Conservation (phyloP, 345 rosid genomes). For the Lenwebbia sp. region DNA sequence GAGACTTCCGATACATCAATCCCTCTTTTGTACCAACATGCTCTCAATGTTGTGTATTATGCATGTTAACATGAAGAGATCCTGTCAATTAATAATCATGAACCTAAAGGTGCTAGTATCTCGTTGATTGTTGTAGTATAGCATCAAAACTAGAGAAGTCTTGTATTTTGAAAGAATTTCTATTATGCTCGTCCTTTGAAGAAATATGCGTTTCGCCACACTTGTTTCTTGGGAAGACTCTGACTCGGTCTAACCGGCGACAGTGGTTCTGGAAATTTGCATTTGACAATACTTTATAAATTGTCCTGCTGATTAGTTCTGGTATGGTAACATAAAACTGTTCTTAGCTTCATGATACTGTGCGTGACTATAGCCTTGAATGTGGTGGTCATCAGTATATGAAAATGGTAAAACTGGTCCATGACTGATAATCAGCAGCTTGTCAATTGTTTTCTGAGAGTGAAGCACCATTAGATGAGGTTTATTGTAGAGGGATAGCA, state of each 20-base stretch:
- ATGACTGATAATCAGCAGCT: neutral
- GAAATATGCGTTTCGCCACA: neutral
- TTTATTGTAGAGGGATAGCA: neutral
- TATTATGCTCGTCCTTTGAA: neutral
- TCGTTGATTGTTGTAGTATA: neutral
- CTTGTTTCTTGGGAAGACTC: neutral
- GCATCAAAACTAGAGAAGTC: neutral
- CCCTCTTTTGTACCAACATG: neutral
- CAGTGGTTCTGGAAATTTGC: neutral
- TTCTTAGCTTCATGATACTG: neutral
- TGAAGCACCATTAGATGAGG: neutral
- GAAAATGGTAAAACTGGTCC: neutral
- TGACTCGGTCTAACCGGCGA: neutral
- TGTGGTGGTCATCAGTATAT: neutral
- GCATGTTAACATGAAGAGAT: neutral
- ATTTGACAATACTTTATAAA: neutral
- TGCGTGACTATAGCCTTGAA: neutral
- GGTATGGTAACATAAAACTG: neutral
- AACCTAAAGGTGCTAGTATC: neutral
- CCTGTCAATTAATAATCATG: neutral
- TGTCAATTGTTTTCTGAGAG: neutral
- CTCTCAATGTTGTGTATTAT: neutral
- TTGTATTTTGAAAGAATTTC: neutral
- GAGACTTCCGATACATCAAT: neutral
- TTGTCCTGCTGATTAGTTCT: neutral